Evolutionary conservation across 2,329 filamentous ascomycete species (phyloP), one percentile per base, ranked within the genome.

Genomic region (Emericellopsis atlantica): DNA sequence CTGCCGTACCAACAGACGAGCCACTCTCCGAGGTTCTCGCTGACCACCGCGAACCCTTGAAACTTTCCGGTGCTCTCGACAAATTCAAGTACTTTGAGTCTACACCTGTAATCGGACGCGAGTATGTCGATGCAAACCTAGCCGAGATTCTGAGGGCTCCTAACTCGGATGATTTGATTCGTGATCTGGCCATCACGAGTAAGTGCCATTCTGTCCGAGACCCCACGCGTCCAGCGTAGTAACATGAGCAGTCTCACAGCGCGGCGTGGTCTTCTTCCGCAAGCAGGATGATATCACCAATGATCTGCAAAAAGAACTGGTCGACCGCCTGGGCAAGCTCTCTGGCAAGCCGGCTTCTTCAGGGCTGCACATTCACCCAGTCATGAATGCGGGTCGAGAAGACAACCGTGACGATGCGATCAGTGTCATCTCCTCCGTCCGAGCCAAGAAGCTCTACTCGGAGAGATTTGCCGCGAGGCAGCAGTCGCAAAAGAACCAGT

Each of bases 251-350:
- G 79, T 84, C 47, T 83, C 79, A 2, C 72, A 76, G 44, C 72
- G 80, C 1, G 79, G 79, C 9, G 80, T 84, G 4, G 78, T 84
- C 26, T 82, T 84, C 61, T 81, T 84, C 60, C 72, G 79, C 16
- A 68, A 72, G 24, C 80, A 85, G 47, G 65, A 80, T 51, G 62
- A 65, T 31, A 57, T 83, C 32, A 70, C 67, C 46, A 71, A 81
- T 51, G 73, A 76, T 2, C 66, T 79, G 2, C 78, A 82, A 50
- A 85, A 85, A 59, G 62, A 77, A 41, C 65, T 85, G 0, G 73
- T 77, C 16, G 67, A 79, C 37, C 65, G 70, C 1, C 67, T 81
- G 1, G 77, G 77, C 10, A 59, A 76, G 51, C 63, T 79, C 0
- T 66, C 70, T 0, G 74, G 74, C 42, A 76, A 76, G 44, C 76